Evolutionary conservation across 768 basidiomycete genomes (phyloP).

Genomic region (Krasilnikovozyma curviuscula): DNA sequence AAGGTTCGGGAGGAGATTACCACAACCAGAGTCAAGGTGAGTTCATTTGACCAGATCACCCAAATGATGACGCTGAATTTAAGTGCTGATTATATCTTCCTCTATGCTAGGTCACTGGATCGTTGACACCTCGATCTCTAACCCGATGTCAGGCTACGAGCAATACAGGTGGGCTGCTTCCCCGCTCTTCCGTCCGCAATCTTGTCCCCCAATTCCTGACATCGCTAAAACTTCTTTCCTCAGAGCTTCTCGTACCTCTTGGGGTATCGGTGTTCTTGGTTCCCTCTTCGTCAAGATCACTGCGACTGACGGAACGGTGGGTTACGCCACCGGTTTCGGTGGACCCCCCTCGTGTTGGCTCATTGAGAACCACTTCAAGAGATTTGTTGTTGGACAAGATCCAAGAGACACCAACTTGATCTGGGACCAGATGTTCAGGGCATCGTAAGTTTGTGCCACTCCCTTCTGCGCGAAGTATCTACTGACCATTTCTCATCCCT

Average conservation of each 20-base stretch:
- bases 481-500: neutral
- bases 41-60: neutral
- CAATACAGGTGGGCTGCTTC: neutral
- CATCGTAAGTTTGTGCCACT: neutral
- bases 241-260: slow-evolving; percentile 23
- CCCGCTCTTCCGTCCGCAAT: no score
- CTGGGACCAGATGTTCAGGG: slow-evolving; percentile 25
- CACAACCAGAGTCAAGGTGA: slow-evolving; percentile 16
- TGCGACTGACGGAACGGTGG: slow-evolving; percentile 27
- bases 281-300: slow-evolving; percentile 28
- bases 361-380: slow-evolving; percentile 29
- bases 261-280: slow-evolving; percentile 30
- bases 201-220: no score
- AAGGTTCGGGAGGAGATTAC: slow-evolving; percentile 28
- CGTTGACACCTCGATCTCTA: slow-evolving; percentile 21
- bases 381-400: slow-evolving; percentile 28
- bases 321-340: slow-evolving; percentile 28
- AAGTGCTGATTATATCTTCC: neutral
- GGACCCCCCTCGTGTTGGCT: slow-evolving; percentile 28
- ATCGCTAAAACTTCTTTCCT: slow-evolving; percentile 19
- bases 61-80: neutral
- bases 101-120: slow-evolving; percentile 24
- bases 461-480: neutral
- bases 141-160: slow-evolving; percentile 20
- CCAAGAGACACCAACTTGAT: slow-evolving; percentile 29